Evolutionary conservation across 768 basidiomycete species (phyloP).

Genomic region (Cyclocybe aegerita): DNA sequence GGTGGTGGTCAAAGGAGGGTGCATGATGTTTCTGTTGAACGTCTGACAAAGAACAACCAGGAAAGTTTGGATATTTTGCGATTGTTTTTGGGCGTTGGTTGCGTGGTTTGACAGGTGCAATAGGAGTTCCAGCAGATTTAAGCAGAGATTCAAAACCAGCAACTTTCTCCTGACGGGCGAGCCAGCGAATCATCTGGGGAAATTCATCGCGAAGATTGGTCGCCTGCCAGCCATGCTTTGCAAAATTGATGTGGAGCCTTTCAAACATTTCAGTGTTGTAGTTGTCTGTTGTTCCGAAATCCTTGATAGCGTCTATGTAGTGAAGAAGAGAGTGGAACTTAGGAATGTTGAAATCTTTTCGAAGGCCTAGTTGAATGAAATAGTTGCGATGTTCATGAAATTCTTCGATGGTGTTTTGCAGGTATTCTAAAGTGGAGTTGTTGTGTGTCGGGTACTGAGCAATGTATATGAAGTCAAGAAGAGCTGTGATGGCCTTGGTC

Average conservation of each 20-base stretch:
- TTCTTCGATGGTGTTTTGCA: constrained; percentile 8
- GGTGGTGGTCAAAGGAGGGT: not conserved
- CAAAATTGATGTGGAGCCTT: constrained; percentile 35
- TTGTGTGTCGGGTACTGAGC: constrained; percentile 23
- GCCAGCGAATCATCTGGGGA: constrained; percentile 37
- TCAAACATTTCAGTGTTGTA: constrained; percentile 31
- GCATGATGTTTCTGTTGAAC: constrained; percentile 15
- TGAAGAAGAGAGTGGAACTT: constrained; percentile 14
- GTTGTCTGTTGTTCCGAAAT: constrained; percentile 27
- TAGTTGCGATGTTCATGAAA: constrained; percentile 16
- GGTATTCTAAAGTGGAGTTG: constrained; percentile 17
- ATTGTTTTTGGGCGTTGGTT: constrained; percentile 8
- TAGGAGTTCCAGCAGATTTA: not conserved
- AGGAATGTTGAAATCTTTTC: constrained; percentile 33
- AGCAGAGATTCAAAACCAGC: not conserved
- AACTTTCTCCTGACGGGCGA: constrained; percentile 30
- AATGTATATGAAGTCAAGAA: constrained; percentile 31
- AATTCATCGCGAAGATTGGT: constrained; percentile 24
- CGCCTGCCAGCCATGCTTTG: constrained; percentile 30
- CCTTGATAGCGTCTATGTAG: constrained; percentile 23
- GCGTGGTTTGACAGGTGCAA: not conserved
- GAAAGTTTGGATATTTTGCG: constrained; percentile 8
- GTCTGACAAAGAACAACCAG: constrained; percentile 12
- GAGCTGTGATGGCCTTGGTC: constrained; percentile 14
- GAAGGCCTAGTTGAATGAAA: constrained; percentile 15